These are phyloP conservation scores for Roridomyces roridus DNA, from an alignment of 768 basidiomycete species.

Conservation along the genomic window DNA sequence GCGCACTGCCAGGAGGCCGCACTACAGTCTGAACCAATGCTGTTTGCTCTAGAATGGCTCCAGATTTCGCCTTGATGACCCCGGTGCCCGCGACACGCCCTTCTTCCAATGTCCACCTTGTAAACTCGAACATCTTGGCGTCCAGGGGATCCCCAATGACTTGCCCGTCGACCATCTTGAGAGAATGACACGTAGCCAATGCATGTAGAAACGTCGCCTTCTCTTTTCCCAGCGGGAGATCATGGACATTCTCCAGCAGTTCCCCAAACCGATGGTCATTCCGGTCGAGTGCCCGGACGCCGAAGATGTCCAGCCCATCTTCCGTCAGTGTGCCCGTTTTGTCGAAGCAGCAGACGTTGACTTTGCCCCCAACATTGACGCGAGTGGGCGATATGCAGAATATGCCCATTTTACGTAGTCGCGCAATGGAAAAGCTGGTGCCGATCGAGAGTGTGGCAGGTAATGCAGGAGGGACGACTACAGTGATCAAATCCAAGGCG, in stretches of 20 bases:
- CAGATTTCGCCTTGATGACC: conserved; percentile 68
- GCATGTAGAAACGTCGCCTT: conserved; percentile 92
- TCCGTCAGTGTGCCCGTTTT: conserved; percentile 99
- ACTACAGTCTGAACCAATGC: conserved; percentile 97
- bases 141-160: conserved; percentile 96
- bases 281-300: conserved; percentile 86
- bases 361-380: conserved; percentile 93
- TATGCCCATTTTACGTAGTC: conserved; percentile 86
- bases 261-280: conserved; percentile 85
- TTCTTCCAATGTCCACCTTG: conserved; percentile 95
- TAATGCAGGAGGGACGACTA: conserved; percentile 96
- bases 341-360: conserved; percentile 98
- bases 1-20: conserved; percentile 90
- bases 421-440: conserved; percentile 90
- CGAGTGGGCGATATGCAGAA: conserved; percentile 97
- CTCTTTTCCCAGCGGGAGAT: conserved; percentile 73
- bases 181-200: conserved; percentile 93
- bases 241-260: conserved; percentile 84
- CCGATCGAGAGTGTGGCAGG: conserved; percentile 98
- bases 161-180: conserved; percentile 88
- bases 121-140: conserved; percentile 98
- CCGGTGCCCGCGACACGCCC: conserved; percentile 76
- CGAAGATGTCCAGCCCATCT: conserved; percentile 96
- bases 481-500: conserved; percentile 93
- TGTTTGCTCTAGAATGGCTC: conserved; percentile 70